A percentile compares a stretch with the other conserved stretches of the same genome.
These are phyloP conservation scores for Pythium guiyangense DNA, from an alignment of 352 stramenopile species.

Conservation along the genomic window DNA sequence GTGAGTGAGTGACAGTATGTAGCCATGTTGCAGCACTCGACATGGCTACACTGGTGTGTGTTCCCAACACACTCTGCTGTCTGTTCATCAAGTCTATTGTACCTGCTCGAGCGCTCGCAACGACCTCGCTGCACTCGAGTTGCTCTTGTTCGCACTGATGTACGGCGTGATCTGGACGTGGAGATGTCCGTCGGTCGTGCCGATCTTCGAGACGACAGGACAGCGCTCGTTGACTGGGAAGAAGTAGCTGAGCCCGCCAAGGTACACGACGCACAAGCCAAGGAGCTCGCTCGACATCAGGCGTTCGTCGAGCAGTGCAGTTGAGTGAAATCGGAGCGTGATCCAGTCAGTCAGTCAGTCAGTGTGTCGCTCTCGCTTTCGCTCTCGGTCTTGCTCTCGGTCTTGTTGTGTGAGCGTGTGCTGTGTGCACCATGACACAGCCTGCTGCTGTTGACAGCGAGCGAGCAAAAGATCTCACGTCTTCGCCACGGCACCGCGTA, in stretches of 20 bases:
- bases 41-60: neutral
- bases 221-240: slow-evolving; percentile 36
- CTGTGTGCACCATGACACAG: too few relatives aligned
- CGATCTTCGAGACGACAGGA: slow-evolving; percentile 51
- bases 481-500: too few relatives aligned
- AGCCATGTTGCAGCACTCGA: slow-evolving; percentile 1
- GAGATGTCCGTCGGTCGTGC: slow-evolving; percentile 29
- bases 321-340: too few relatives aligned
- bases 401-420: too few relatives aligned
- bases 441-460: too few relatives aligned
- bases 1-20: neutral
- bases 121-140: neutral
- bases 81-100: neutral
- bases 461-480: too few relatives aligned
- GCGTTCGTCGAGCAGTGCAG: too few relatives aligned
- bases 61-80: neutral
- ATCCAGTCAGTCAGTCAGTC: too few relatives aligned
- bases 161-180: slow-evolving; percentile 42
- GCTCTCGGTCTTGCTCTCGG: neutral
- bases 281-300: slow-evolving; percentile 21
- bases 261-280: slow-evolving; percentile 47
- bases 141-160: too few relatives aligned
- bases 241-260: slow-evolving; percentile 65
- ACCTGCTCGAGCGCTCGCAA: neutral
- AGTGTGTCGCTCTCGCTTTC: too few relatives aligned